Evolutionary conservation across 495 filamentous ascomycete species (phyloP).

Genomic region (Parmelia sp.): DNA sequence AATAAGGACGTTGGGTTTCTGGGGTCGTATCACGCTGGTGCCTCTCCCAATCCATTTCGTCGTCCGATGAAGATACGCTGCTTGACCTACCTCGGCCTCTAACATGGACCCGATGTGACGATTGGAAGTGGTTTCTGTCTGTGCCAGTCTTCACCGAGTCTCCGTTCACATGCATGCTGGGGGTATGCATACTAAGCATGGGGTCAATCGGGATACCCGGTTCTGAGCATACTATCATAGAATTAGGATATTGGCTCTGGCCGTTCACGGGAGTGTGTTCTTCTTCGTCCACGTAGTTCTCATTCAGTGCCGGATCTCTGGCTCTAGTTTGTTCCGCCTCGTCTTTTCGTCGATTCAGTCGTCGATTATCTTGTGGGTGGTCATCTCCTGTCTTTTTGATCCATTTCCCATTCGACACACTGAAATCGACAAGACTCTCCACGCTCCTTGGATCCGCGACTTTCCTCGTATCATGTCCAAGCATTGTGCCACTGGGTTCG

Average conservation of each 20-base stretch:
- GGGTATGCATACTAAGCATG: conserved; percentile 33
- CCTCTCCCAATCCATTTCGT: background rate
- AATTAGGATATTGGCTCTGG: conserved; percentile 21
- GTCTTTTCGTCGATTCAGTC: conserved; percentile 42
- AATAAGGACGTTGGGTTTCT: background rate
- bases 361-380: conserved; percentile 36
- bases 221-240: conserved; percentile 29
- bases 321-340: conserved; percentile 47
- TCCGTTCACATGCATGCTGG: conserved; percentile 5
- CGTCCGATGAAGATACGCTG: conserved; percentile 1
- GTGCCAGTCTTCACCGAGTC: conserved; percentile 1
- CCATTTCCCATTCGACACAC: conserved; percentile 74
- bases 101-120: background rate
- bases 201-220: conserved; percentile 48
- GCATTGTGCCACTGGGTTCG: conserved; percentile 70
- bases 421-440: conserved; percentile 79
- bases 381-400: conserved; percentile 52
- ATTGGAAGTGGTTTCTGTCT: background rate
- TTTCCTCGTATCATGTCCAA: conserved; percentile 82
- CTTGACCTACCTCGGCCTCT: background rate
- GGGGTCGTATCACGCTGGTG: background rate
- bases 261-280: conserved; percentile 20
- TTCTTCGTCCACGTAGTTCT: conserved; percentile 35
- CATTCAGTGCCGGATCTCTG: conserved; percentile 36
- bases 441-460: conserved; percentile 85